phyloP scores from a whole-genome alignment of 495 filamentous ascomycete species.

The Aspergillus asperescens region DNA sequence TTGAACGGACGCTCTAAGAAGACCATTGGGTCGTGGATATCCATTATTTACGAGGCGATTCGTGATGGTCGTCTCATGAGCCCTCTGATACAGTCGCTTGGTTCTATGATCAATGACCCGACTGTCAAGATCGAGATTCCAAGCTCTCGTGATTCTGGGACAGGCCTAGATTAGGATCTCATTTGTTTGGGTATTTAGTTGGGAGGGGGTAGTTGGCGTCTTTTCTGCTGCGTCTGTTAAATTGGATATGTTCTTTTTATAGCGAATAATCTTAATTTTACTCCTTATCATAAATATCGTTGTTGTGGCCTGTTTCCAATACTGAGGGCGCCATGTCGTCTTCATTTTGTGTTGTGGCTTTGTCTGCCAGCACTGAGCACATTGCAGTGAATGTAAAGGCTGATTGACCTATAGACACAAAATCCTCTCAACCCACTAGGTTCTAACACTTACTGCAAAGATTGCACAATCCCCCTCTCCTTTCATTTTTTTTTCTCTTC shows the following conservation, averaged over 20 bases:
- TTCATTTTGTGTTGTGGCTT: too few relatives aligned
- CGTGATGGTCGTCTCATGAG: constrained; percentile 14
- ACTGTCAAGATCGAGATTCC: background rate
- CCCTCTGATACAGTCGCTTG: constrained; percentile 16
- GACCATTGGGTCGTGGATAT: constrained; percentile 26
- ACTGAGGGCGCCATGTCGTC: too few relatives aligned
- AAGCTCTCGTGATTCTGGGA: background rate
- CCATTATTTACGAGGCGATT: constrained; percentile 26
- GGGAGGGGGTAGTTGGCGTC: too few relatives aligned
- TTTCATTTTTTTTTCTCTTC: background rate
- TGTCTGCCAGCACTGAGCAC: too few relatives aligned
- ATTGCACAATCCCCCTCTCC: background rate
- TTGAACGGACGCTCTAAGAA: constrained; percentile 21
- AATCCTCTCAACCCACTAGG: background rate
- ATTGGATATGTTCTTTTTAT: too few relatives aligned
- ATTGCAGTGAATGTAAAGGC: background rate
- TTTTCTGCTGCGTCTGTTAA: too few relatives aligned
- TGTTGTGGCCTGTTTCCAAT: too few relatives aligned
- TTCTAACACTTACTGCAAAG: background rate
- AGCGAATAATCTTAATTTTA: too few relatives aligned
- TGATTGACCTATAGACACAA: background rate
- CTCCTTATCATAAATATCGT: too few relatives aligned
- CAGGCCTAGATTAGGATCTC: too few relatives aligned
- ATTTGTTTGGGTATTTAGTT: too few relatives aligned
- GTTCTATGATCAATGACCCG: background rate